A percentile compares a stretch with the other conserved stretches of the same genome.
phyloP scores from a whole-genome alignment of 2,329 filamentous ascomycete genomes.

The Stromatinia cepivora region DNA sequence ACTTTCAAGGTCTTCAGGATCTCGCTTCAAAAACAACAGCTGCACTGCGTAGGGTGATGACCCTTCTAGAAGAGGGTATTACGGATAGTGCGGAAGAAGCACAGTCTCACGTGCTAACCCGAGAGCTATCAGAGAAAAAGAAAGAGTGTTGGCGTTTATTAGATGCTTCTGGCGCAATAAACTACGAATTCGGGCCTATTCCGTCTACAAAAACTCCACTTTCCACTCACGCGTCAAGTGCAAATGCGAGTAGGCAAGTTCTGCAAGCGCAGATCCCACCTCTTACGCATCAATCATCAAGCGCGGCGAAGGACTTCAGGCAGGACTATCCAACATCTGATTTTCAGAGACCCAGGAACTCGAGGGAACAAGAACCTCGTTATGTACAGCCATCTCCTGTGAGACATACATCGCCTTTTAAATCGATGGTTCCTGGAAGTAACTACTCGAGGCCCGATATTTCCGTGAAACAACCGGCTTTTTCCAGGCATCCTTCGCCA shows the following conservation, averaged over 20 bases:
- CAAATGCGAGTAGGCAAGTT: slow-evolving; percentile 35
- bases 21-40: slow-evolving; percentile 16
- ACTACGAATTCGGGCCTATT: slow-evolving; percentile 35
- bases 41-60: slow-evolving; percentile 1
- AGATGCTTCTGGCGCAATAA: slow-evolving; percentile 36
- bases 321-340: slow-evolving; percentile 13
- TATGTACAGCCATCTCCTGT: slow-evolving; percentile 6
- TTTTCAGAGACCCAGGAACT: neutral
- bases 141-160: slow-evolving; percentile 34
- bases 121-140: slow-evolving; percentile 34
- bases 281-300: neutral
- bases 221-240: slow-evolving; percentile 29
- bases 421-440: neutral
- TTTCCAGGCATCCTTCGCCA: slow-evolving; percentile 28
- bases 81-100: slow-evolving; percentile 34
- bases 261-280: slow-evolving; percentile 33
- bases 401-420: slow-evolving; percentile 4
- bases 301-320: neutral
- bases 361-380: neutral
- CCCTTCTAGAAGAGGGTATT: slow-evolving; percentile 28
- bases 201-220: slow-evolving; percentile 21
- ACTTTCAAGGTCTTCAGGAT: slow-evolving; percentile 6
- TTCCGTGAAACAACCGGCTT: neutral
- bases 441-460: neutral
- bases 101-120: slow-evolving; percentile 28